Evolutionary conservation across 176 grass and related monocot species (phyloP).

Genomic region (Raddia guianensis): DNA sequence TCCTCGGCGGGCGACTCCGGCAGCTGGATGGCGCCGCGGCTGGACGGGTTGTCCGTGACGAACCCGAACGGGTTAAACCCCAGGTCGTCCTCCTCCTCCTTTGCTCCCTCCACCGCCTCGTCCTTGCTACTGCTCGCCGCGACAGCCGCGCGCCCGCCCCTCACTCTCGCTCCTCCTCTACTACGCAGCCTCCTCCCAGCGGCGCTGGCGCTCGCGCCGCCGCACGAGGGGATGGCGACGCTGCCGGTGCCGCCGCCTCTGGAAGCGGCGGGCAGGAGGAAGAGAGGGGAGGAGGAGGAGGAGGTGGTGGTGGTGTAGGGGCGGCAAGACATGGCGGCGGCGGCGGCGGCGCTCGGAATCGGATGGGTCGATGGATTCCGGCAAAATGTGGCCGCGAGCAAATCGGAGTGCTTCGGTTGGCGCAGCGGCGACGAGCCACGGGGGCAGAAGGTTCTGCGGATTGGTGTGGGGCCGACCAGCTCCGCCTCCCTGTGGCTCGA

Average conservation of each 20-base stretch:
- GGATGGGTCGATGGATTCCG: background rate
- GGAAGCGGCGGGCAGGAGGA: conserved; percentile 1
- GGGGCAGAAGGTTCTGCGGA: conserved; percentile 18
- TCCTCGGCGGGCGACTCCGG: conserved; percentile 77
- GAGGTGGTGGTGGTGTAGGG: conserved; percentile 18
- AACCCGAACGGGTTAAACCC: conserved; percentile 92
- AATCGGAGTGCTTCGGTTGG: conserved; percentile 30
- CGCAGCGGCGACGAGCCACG: conserved; percentile 33
- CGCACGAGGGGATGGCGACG: background rate
- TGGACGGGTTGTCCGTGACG: conserved; percentile 89
- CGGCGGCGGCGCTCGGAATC: background rate
- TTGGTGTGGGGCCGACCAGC: conserved; percentile 15
- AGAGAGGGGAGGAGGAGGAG: conserved; percentile 17
- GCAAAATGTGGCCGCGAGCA: conserved; percentile 20
- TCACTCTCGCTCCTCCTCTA: background rate
- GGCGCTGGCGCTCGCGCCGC: background rate
- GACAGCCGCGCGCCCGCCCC: background rate
- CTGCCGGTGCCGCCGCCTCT: background rate
- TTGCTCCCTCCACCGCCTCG: conserved; percentile 1
- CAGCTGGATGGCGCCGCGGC: conserved; percentile 78
- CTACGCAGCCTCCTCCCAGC: background rate
- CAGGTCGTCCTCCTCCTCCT: conserved; percentile 30
- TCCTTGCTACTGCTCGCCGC: conserved; percentile 39
- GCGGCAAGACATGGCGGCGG: conserved; percentile 47
- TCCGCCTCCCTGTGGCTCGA: background rate